Percentiles rank a stretch among this genome's conserved stretches.
Evolutionary conservation across 2,329 filamentous ascomycete species (phyloP).

Genomic region (Monosporascus cannonballus): DNA sequence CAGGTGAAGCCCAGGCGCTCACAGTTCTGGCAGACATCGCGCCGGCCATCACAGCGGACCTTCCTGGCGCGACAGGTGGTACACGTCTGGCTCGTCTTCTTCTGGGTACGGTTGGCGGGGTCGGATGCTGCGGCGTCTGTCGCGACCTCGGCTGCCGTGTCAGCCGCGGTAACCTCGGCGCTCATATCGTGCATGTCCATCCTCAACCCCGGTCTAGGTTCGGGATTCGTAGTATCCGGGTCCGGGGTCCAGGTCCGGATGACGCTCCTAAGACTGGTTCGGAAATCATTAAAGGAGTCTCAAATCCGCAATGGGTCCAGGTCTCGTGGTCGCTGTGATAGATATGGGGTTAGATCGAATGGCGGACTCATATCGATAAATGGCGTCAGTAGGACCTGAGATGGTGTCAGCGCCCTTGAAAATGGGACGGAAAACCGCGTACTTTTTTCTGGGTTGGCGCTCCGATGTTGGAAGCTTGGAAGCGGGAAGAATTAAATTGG

Average conservation of each 20-base stretch:
- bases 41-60: conserved; percentile 51
- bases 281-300: background rate
- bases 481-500: background rate
- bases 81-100: conserved; percentile 39
- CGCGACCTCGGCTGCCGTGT: conserved; percentile 28
- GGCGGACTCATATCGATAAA: background rate
- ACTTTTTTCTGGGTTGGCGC: background rate
- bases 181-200: conserved; percentile 32
- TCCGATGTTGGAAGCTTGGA: background rate
- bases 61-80: conserved; percentile 50
- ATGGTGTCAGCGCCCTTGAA: background rate
- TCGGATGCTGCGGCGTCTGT: conserved; percentile 26
- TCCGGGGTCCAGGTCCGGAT: background rate
- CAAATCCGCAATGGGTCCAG: background rate
- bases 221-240: background rate
- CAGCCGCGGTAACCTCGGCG: conserved; percentile 26
- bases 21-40: conserved; percentile 51
- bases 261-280: background rate
- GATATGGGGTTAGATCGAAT: background rate
- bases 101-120: conserved; percentile 25
- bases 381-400: too few relatives aligned
- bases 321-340: background rate
- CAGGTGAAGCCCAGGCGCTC: conserved; percentile 52
- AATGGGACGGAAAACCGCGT: background rate
- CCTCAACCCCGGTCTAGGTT: conserved; percentile 1